Evolutionary conservation across 768 basidiomycete genomes (phyloP).

Genomic region (Tulasnella sp.): DNA sequence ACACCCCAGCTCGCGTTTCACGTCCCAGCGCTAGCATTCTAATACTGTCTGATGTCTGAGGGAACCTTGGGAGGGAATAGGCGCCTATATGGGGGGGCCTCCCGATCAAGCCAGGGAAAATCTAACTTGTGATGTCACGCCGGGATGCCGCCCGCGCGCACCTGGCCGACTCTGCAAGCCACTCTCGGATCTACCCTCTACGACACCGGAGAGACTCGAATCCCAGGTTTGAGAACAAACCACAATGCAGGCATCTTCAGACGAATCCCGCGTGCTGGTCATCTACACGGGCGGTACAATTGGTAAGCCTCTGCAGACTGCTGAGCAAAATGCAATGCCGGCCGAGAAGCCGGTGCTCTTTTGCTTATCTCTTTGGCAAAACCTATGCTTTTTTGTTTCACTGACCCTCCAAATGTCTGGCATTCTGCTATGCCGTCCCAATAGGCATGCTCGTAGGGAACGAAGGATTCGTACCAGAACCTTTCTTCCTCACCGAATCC

Average conservation of each 20-base stretch:
- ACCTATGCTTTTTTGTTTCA: not conserved
- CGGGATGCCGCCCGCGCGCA: not conserved
- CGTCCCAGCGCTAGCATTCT: no score
- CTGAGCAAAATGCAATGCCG: not conserved
- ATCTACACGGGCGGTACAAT: conserved; percentile 91
- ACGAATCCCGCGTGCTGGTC: conserved; percentile 71
- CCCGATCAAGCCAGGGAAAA: no score
- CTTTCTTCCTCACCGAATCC: conserved; percentile 78
- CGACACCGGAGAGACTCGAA: not conserved
- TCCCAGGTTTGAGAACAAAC: not conserved
- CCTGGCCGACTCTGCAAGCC: not conserved
- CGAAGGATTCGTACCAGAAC: conserved; percentile 75
- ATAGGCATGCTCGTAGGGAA: conserved; percentile 64
- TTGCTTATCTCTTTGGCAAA: not conserved
- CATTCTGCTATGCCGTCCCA: not conserved
- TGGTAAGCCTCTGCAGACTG: conserved; percentile 25
- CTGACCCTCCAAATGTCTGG: not conserved
- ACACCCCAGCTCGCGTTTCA: no score
- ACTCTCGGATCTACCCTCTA: not conserved
- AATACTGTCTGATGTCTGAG: no score
- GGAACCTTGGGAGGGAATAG: no score
- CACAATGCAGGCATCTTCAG: conserved; percentile 16
- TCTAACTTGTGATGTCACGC: not conserved
- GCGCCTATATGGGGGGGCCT: not conserved
- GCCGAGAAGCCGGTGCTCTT: not conserved